Percentiles rank a stretch among this genome's conserved stretches.
Conservation (phyloP, 1,284 basidiomycete species). For the Trametes hirsuta region DNA sequence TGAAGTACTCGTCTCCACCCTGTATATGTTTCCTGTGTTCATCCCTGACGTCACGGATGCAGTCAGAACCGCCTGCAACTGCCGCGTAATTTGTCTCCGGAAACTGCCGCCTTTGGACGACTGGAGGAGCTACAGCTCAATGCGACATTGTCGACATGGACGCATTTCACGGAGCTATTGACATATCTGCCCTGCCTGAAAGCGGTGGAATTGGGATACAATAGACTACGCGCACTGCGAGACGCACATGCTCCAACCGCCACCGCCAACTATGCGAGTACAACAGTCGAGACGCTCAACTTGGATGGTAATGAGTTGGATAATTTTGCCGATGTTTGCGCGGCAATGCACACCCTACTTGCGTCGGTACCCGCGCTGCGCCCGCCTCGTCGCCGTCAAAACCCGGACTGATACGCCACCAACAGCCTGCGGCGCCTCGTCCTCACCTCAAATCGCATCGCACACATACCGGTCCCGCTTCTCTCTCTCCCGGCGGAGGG, state of each 20-base stretch:
- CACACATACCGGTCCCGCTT: slow-evolving; percentile 42
- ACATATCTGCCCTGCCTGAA: slow-evolving; percentile 63
- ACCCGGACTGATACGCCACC: slow-evolving; percentile 16
- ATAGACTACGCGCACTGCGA: slow-evolving; percentile 53
- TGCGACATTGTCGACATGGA: slow-evolving; percentile 71
- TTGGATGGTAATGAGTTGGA: slow-evolving; percentile 73
- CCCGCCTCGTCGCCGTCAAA: slow-evolving; percentile 4
- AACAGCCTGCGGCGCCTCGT: slow-evolving; percentile 65
- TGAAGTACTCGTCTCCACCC: slow-evolving; percentile 67
- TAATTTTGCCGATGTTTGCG: slow-evolving; percentile 60
- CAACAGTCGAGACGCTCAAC: slow-evolving; percentile 62
- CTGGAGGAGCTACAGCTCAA: slow-evolving; percentile 80
- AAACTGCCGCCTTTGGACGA: slow-evolving; percentile 51
- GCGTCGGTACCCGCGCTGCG: slow-evolving; percentile 45
- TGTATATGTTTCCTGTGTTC: background rate
- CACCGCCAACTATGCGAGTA: slow-evolving; percentile 18
- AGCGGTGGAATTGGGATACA: slow-evolving; percentile 79
- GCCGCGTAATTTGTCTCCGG: slow-evolving; percentile 31
- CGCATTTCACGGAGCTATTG: slow-evolving; percentile 59
- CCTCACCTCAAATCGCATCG: slow-evolving; percentile 64
- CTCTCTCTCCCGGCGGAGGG: slow-evolving; percentile 3
- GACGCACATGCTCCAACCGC: slow-evolving; percentile 14
- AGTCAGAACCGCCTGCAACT: slow-evolving; percentile 65
- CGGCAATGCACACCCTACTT: slow-evolving; percentile 50
- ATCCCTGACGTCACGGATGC: slow-evolving; percentile 8